Percentiles rank a stretch among this genome's conserved stretches.
Conservation (phyloP, 2,329 filamentous ascomycete species). For the Fusarium luffae region DNA sequence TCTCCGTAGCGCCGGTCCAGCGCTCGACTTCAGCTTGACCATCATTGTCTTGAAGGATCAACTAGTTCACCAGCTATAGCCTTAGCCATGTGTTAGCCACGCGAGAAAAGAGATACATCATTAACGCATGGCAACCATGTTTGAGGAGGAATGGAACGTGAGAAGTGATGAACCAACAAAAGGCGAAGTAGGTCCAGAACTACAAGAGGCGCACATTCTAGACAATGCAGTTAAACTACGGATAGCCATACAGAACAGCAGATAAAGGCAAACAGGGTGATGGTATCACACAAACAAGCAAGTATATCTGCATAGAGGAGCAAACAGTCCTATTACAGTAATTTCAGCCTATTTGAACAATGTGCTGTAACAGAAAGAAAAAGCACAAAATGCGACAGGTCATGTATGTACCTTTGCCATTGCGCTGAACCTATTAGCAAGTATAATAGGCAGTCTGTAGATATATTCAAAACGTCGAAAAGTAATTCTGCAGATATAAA, state of each 20-base stretch:
- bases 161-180: constrained; percentile 34
- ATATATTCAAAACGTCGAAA: neutral
- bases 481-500: constrained; percentile 22
- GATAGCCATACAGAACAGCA: neutral
- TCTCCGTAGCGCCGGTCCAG: neutral
- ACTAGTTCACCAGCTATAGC: neutral
- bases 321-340: neutral
- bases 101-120: constrained; percentile 10
- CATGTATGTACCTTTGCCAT: neutral
- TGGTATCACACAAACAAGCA: neutral
- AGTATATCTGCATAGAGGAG: neutral
- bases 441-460: neutral
- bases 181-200: constrained; percentile 18
- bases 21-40: neutral
- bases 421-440: neutral
- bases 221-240: neutral
- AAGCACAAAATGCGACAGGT: constrained; percentile 4
- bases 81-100: constrained; percentile 12
- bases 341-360: neutral
- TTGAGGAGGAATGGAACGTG: constrained; percentile 12
- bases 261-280: neutral
- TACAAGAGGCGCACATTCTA: constrained; percentile 8
- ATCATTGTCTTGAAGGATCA: neutral
- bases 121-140: constrained; percentile 31
- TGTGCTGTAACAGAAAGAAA: neutral